Evolutionary conservation across 139 green algal species (phyloP).

Genomic region (Auxenochlorella pyrenoidosa): DNA sequence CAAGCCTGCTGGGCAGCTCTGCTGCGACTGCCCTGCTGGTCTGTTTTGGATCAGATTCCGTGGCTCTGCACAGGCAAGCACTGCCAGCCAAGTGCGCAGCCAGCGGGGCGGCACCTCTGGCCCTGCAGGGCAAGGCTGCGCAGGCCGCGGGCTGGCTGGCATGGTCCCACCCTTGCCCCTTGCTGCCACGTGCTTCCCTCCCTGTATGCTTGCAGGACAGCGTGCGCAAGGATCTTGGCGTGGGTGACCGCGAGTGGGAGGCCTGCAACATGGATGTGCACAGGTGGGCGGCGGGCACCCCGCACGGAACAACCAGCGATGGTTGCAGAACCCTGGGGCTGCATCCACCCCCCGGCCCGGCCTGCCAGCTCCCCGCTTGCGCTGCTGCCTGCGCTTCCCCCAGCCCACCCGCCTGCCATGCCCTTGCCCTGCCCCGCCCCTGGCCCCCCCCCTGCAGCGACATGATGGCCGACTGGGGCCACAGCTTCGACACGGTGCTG

Average conservation of each 20-base stretch:
- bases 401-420: too few species aligned
- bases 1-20: neutral
- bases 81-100: neutral
- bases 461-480: conserved; percentile 27
- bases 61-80: too few species aligned
- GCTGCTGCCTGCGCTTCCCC: too few species aligned
- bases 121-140: neutral
- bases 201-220: neutral
- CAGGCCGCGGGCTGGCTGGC: neutral
- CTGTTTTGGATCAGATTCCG: neutral
- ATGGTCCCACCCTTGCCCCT: neutral
- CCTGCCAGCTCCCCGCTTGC: too few species aligned
- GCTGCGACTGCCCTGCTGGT: neutral
- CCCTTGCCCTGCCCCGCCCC: neutral
- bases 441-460: neutral
- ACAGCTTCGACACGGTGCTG: conserved; percentile 65
- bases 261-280: conserved; percentile 77
- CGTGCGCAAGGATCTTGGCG: conserved; percentile 70
- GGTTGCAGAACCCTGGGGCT: too few species aligned
- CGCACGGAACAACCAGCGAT: neutral
- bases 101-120: neutral
- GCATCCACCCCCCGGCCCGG: too few species aligned
- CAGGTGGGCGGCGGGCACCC: conserved; percentile 58
- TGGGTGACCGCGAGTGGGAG: conserved; percentile 69
- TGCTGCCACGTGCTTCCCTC: neutral